Conservation (phyloP, 805 yeast species). For the Nakazawaea pomicola region DNA sequence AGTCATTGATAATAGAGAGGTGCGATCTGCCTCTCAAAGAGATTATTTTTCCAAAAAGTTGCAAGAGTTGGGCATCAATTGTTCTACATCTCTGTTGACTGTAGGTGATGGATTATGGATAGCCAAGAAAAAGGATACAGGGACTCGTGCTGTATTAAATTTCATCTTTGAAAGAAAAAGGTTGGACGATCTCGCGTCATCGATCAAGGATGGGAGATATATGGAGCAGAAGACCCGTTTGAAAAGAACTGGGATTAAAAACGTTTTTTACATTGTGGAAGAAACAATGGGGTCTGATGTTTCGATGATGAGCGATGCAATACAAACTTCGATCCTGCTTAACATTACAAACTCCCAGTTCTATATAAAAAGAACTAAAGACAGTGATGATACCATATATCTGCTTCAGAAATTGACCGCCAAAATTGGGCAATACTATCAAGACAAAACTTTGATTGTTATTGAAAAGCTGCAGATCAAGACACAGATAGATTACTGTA, state of each 20-base stretch:
- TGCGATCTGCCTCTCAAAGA: conserved; percentile 62
- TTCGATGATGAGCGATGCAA: conserved; percentile 51
- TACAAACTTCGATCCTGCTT: conserved; percentile 72
- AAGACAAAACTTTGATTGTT: conserved; percentile 37
- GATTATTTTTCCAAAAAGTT: conserved; percentile 62
- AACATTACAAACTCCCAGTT: conserved; percentile 64
- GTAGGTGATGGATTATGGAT: conserved; percentile 92
- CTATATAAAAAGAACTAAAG: conserved; percentile 60
- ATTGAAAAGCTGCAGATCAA: conserved; percentile 43
- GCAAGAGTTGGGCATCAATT: conserved; percentile 38
- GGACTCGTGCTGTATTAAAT: conserved; percentile 65
- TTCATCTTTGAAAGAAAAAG: conserved; percentile 89
- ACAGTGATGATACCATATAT: conserved; percentile 68
- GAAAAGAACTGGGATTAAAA: conserved; percentile 58
- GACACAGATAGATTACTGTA: conserved; percentile 46
- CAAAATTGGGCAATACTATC: conserved; percentile 35
- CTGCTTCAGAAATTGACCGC: conserved; percentile 49
- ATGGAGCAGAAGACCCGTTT: conserved; percentile 82
- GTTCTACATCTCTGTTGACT: conserved; percentile 54
- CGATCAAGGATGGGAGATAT: conserved; percentile 86
- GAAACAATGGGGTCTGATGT: conserved; percentile 50
- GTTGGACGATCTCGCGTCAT: conserved; percentile 74
- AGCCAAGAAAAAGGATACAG: conserved; percentile 58
- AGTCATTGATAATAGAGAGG: conserved; percentile 77
- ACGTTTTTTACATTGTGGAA: conserved; percentile 76